Evolutionary conservation across 352 stramenopile genomes (phyloP), one percentile per base, ranked within the genome.

Genomic region (Lagenidium sp.): DNA sequence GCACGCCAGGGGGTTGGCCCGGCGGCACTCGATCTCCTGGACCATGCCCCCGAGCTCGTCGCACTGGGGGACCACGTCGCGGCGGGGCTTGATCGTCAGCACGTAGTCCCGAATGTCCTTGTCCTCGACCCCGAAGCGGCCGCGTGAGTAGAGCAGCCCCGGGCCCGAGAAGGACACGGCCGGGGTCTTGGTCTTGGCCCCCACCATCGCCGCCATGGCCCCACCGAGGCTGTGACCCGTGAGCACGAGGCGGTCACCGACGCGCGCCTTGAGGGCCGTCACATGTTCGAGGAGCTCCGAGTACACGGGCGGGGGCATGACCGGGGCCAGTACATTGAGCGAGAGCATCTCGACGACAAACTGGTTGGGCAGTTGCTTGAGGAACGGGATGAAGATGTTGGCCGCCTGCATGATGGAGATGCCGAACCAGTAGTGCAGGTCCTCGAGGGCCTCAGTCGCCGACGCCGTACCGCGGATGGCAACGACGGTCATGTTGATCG

Each of bases 361-460:
- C 34, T 60, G 29, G 19, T 47, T 69, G 10, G 82, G 82, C 16
- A 92, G 60, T 37, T 94, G 79, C 52, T 89, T 94, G 30, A 94
- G 55, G 55, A 94, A 91, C 36, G 76, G 79, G 19, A 94, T 55
- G 41, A 92, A 92, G 36, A 87, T 70, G 61, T 92, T 85, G 3
- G 75, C 77, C 4, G 73, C 72, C 48, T 92, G 79, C 82, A 94
- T 94, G 59, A 91, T 77, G 38, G 61, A 83, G 38, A 94, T 80
- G 16, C 79, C 82, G 36, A 94, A 91, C 79, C 82, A 91, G 47
- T 70, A 94, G 54, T 94, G 79, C 16, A 94, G 58, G 40, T 94
- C 82, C 37, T 94, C 79, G 24, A 94, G 76, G 19, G 77, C 82
- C 36, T 94, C 82, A 0, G 78, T 82, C 12, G 72, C 81, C 10